These are phyloP conservation scores for Candida bentonensis DNA, from an alignment of 805 yeast genomes.

Conservation along the genomic window DNA sequence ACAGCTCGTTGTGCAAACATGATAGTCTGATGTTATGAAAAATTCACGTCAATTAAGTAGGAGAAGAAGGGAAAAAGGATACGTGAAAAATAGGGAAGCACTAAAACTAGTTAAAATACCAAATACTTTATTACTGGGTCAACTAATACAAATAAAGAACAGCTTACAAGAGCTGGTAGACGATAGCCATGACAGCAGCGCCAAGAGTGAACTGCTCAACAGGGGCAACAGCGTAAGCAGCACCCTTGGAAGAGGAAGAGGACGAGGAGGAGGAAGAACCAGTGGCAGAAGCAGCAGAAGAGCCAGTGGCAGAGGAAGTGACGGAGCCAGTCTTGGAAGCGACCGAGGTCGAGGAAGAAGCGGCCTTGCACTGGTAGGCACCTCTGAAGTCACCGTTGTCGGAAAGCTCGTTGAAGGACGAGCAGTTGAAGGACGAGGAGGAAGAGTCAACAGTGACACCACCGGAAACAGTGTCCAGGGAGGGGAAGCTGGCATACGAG, in stretches of 20 bases:
- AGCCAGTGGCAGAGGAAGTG: conserved; percentile 4
- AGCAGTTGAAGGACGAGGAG: conserved; percentile 65
- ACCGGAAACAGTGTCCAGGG: conserved; percentile 73
- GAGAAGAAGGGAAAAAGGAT: no score
- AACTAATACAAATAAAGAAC: background rate
- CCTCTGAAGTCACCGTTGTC: conserved; percentile 78
- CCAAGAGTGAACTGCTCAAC: conserved; percentile 6
- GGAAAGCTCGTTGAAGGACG: conserved; percentile 56
- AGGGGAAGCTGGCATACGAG: conserved; percentile 60
- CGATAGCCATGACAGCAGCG: conserved; percentile 8
- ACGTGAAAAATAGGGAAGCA: no score
- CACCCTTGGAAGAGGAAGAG: conserved; percentile 9
- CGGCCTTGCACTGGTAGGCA: conserved; percentile 44
- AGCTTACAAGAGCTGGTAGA: conserved; percentile 3
- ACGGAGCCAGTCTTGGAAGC: conserved; percentile 5
- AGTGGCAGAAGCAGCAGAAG: conserved; percentile 5
- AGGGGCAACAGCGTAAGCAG: conserved; percentile 6
- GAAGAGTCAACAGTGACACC: conserved; percentile 45
- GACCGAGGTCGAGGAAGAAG: conserved; percentile 13
- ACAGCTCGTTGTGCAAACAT: no score
- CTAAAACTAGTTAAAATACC: background rate
- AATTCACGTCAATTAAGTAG: no score
- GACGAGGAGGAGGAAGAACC: conserved; percentile 5
- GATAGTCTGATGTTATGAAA: no score
- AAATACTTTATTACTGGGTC: background rate